These are phyloP conservation scores for Taiozyma sp. DNA, from an alignment of 1,139 yeast species.

Conservation along the genomic window DNA sequence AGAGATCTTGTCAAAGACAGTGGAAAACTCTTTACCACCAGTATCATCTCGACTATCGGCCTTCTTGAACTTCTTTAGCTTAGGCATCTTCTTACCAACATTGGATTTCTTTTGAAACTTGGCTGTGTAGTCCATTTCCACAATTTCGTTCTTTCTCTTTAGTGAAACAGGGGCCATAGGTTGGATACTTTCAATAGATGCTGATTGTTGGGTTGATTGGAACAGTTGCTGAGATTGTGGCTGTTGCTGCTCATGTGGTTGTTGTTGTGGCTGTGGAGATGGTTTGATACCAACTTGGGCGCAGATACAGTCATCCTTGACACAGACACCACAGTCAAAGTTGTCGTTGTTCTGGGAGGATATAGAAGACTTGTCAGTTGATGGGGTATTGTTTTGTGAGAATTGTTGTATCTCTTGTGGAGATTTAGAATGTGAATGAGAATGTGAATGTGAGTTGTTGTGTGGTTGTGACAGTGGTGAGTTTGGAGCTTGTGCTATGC, in stretches of 20 bases:
- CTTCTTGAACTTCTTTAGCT: conserved; percentile 18
- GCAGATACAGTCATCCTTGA: conserved; percentile 67
- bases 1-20: conserved; percentile 28
- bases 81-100: conserved; percentile 20
- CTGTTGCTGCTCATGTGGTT: not conserved
- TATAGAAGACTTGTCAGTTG: conserved; percentile 14
- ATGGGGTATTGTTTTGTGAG: conserved; percentile 18
- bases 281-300: conserved; percentile 56
- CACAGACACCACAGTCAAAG: conserved; percentile 61
- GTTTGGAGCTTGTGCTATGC: conserved; percentile 1
- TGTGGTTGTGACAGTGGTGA: conserved; percentile 4
- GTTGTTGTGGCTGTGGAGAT: conserved; percentile 10
- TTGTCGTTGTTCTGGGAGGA: conserved; percentile 11
- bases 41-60: conserved; percentile 8
- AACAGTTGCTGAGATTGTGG: not conserved
- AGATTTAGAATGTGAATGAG: conserved; percentile 2
- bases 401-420: conserved; percentile 7
- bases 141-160: conserved; percentile 30
- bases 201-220: not conserved
- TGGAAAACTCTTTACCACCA: conserved; percentile 20
- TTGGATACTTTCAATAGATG: conserved; percentile 34
- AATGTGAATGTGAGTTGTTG: not conserved
- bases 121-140: conserved; percentile 53
- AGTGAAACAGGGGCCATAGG: conserved; percentile 63
- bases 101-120: conserved; percentile 30